Evolutionary conservation across 1,139 yeast genomes (phyloP).

Genomic region (Blastobotrys capitulatus): DNA sequence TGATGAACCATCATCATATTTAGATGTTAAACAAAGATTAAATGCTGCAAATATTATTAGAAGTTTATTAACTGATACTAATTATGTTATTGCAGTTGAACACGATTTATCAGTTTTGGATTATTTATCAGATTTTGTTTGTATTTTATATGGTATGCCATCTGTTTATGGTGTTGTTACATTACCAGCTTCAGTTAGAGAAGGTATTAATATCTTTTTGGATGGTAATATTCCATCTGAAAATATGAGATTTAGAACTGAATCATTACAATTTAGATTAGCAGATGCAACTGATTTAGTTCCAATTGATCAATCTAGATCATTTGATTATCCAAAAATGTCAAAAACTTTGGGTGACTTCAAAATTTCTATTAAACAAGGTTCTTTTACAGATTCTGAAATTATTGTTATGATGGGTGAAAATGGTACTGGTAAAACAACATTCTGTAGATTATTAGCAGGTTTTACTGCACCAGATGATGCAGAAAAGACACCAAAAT

Average conservation of each 20-base stretch:
- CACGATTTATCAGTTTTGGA: conserved; percentile 97
- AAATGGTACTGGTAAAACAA: conserved; percentile 98
- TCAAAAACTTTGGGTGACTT: conserved; percentile 93
- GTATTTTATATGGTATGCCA: conserved; percentile 96
- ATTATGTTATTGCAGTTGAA: conserved; percentile 88
- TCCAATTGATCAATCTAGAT: conserved; percentile 71
- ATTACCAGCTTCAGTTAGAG: conserved; percentile 92
- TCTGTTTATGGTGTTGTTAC: conserved; percentile 98
- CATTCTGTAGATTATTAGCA: conserved; percentile 90
- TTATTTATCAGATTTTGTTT: conserved; percentile 90
- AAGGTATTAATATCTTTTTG: conserved; percentile 95
- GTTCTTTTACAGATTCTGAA: conserved; percentile 94
- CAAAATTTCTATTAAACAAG: conserved; percentile 70
- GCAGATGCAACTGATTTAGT: conserved; percentile 79
- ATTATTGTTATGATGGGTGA: conserved; percentile 99
- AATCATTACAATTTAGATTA: conserved; percentile 87
- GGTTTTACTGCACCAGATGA: conserved; percentile 87
- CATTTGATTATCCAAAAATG: conserved; percentile 76
- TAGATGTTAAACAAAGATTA: conserved; percentile 97
- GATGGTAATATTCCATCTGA: conserved; percentile 98
- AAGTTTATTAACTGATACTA: conserved; percentile 69
- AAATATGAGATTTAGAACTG: conserved; percentile 93
- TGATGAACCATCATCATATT: conserved; percentile 97
- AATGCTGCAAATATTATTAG: conserved; percentile 95
- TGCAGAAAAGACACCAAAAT: conserved; percentile 71